Percentiles rank a stretch among this genome's conserved stretches.
phyloP scores from a whole-genome alignment of 2,329 filamentous ascomycete species.

The Aureobasidium pullulans region DNA sequence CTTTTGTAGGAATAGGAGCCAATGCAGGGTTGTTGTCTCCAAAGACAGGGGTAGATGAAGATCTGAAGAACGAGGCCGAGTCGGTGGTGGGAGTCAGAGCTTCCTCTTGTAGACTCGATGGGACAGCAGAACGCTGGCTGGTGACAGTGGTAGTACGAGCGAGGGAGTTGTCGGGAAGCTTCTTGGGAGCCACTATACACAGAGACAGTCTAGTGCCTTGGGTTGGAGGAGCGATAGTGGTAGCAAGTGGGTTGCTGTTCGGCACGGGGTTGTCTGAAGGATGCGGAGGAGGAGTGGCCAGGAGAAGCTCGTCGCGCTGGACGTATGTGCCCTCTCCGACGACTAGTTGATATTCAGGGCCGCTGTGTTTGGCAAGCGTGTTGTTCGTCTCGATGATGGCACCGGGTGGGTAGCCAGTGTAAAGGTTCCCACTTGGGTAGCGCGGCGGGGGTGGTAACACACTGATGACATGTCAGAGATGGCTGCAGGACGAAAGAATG shows the following conservation, averaged over 20 bases:
- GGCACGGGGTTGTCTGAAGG: constrained; percentile 82
- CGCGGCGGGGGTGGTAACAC: constrained; percentile 78
- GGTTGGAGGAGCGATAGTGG: constrained; percentile 73
- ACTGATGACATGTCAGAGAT: constrained; percentile 36
- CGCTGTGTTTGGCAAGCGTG: constrained; percentile 68
- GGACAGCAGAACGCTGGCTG: constrained; percentile 31
- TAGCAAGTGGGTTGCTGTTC: constrained; percentile 87
- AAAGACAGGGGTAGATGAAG: constrained; percentile 54
- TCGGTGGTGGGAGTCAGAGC: constrained; percentile 15
- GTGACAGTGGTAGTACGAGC: constrained; percentile 34
- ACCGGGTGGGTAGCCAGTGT: constrained; percentile 58
- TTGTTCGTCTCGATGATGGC: constrained; percentile 92
- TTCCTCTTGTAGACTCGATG: constrained; percentile 39
- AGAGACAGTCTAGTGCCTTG: constrained; percentile 79
- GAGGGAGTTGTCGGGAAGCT: constrained; percentile 35
- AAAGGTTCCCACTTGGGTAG: constrained; percentile 67
- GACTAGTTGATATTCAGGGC: constrained; percentile 80
- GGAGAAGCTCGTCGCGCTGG: constrained; percentile 80
- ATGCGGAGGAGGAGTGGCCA: constrained; percentile 91
- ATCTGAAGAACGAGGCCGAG: constrained; percentile 1
- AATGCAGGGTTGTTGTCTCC: constrained; percentile 79
- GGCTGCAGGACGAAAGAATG: neutral
- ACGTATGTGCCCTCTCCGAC: constrained; percentile 93
- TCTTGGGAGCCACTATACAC: constrained; percentile 56
- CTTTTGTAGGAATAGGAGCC: constrained; percentile 57